Conservation (phyloP, 305 asterid genomes). For the Solanum hybrid region DNA sequence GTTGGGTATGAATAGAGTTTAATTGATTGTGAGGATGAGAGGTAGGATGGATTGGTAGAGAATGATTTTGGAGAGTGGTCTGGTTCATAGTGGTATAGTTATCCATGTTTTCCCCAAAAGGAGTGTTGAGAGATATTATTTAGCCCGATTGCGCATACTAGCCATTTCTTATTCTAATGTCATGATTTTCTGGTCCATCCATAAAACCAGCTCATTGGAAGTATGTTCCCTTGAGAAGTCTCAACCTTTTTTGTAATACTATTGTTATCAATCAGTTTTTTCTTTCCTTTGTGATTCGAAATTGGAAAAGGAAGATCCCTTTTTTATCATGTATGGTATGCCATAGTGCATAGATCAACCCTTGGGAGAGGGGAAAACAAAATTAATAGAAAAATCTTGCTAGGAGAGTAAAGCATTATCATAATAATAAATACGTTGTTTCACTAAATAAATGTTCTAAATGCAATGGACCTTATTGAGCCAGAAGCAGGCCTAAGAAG, state of each 20-base stretch:
- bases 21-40: not conserved
- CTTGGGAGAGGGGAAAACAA: no score
- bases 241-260: not conserved
- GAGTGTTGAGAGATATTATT: not conserved
- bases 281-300: not conserved
- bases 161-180: not conserved
- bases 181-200: not conserved
- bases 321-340: not conserved
- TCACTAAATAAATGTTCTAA: no score
- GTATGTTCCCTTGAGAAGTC: not conserved
- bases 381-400: no score
- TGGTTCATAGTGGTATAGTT: not conserved
- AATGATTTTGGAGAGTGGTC: not conserved
- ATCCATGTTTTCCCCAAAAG: not conserved
- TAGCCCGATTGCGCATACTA: not conserved
- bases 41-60: not conserved
- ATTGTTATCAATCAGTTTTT: not conserved
- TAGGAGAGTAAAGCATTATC: no score
- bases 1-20: not conserved
- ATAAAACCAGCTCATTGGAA: not conserved
- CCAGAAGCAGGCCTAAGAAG: no score
- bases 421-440: no score
- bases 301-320: not conserved
- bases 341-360: no score
- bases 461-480: no score